Base-by-base conservation (phyloP, 176 grass and related monocot genomes). In the Metroxylon sagu region DNA sequence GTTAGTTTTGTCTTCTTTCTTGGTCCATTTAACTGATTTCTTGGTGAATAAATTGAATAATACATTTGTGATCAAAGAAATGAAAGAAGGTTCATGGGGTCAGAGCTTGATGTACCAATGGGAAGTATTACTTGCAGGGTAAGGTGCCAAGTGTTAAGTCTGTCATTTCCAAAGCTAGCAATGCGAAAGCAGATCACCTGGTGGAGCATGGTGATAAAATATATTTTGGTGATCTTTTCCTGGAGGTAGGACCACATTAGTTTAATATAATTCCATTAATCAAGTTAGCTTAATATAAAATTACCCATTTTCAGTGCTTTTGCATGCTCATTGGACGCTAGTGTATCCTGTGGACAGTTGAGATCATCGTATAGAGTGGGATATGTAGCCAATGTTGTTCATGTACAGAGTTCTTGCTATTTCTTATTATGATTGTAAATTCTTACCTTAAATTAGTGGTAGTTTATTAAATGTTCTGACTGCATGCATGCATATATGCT, bases 161-260 rank as follows among this genome's bases (percentile, higher is more conserved):
- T 57, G 61, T 97, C 16, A 88, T 91, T 68, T 72, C 87, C 43
- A 98, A 83, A 82, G 70, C 71, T 62, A 92, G 81, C 52, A 70
- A 54, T 64, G 92, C 84, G 66, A 80, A 80, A 56, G 92, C 84
- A 4, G 87, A 91, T 64, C 81, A 78, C 72, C 75, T 87, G 69
- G 64, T 97, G 65, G 92, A 80, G 23, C 92, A 97, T 57, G 87
- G 81, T 16, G 84, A 91, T 35, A 97, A 91, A 73, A 25, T 91
- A 51, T 85, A 82, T 54, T 97, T 97, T 29, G 92, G 92, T 6
- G 72, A 85, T 30, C 81, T 97, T 73, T 91, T 82, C 51, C 78
- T 91, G 67, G 92, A 87, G 92, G 93, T 98, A 91, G 3, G 66
- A 8, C 16, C 4, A 50, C 59, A 76, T 63, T 28, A 10, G 12